Evolutionary conservation across 2,329 filamentous ascomycete species (phyloP).

Genomic region (Colletotrichum orbiculare): DNA sequence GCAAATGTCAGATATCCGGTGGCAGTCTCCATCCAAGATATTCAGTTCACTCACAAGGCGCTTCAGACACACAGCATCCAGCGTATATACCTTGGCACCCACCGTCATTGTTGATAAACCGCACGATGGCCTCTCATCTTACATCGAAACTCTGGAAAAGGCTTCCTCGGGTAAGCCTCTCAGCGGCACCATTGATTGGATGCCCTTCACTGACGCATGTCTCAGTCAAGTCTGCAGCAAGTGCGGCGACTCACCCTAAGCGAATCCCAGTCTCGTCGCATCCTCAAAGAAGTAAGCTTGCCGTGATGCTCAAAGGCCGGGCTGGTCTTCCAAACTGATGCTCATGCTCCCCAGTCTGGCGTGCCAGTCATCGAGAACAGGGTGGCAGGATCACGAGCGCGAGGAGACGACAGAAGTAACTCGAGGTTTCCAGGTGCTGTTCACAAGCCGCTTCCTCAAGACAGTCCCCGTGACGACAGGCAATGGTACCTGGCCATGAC

Average conservation of each 20-base stretch:
- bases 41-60: background rate
- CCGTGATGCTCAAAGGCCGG: too few relatives aligned
- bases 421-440: conserved; percentile 20
- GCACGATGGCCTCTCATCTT: background rate
- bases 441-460: conserved; percentile 50
- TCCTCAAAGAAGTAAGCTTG: too few relatives aligned
- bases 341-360: too few relatives aligned
- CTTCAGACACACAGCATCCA: background rate
- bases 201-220: background rate
- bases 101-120: background rate
- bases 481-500: conserved; percentile 55
- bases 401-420: too few relatives aligned
- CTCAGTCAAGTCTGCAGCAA: conserved; percentile 11
- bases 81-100: background rate
- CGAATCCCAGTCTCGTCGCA: too few relatives aligned
- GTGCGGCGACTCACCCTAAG: too few relatives aligned
- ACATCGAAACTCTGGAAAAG: conserved; percentile 10
- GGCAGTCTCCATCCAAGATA: background rate
- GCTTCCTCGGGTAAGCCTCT: background rate
- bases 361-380: too few relatives aligned
- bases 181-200: background rate
- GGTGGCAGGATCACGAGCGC: too few relatives aligned
- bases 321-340: too few relatives aligned
- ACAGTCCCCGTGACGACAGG: conserved; percentile 43
- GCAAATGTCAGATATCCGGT: background rate